Base-by-base conservation (phyloP, 2,329 filamentous ascomycete species). In the Purpureocillium takamizusanense region DNA sequence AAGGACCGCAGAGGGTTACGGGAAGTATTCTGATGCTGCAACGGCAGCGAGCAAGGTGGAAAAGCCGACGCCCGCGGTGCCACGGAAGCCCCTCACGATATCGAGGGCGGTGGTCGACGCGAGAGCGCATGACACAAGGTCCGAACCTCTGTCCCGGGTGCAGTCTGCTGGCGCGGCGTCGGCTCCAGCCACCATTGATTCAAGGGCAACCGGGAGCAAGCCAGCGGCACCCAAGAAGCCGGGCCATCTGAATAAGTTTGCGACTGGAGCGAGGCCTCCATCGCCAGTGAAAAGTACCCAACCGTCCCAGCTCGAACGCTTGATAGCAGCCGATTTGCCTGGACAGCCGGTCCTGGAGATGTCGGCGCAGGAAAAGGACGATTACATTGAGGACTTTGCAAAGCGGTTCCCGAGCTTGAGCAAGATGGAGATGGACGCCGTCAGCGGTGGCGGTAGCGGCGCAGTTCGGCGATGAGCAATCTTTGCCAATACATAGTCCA, bases 391-490 rank as follows among this genome's bases (percentile, higher is more conserved):
- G 42, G 61, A 86, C 54, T 95, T 97, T 57, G 82, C 81, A 43
- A 88, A 88, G 61, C 72, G 87, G 42, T 95, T 88, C 60, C 90
- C 90, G 1, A 94, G 84, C 55, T 65, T 97, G 42, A 81, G 80
- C 40, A 76, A 86, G 9, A 76, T 95, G 49, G 89, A 95, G 65
- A 85, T 90, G n/a, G 85, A 92, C 63, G 76, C 80, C 43, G 83
- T 75, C 38, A 55, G 63, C 33, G 46, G 43, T 28, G 46, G 47
- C n/a, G 52, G 47, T 11, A 41, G 43, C 16, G 70, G 51, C 61
- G 44, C 44, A 28, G 40, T 46, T 16, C 42, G 44, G 43, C 50
- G 48, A 44, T 54, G 41, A 50, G 37, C 39, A 33, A 35, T 23
- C 21, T 25, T 25, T 25, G 21, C 21, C 21, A 25, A 25, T 10